A percentile compares a stretch with the other conserved stretches of the same genome.
Conservation (phyloP, 306 rosid species). For the Adenanthera pavonina region DNA sequence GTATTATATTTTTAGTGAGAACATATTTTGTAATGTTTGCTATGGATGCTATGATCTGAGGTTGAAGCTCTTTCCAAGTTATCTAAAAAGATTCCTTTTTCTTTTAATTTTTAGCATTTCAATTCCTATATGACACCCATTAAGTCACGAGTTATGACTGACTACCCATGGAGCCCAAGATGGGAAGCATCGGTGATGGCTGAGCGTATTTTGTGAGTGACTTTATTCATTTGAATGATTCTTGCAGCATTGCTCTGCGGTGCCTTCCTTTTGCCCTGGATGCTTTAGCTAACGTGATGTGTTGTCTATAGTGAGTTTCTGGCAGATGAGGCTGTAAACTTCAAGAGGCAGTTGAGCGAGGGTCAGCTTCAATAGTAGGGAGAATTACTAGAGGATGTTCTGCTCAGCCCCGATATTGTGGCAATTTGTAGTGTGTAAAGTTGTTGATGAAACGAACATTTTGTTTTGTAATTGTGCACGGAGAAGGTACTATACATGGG, state of each 20-base stretch:
- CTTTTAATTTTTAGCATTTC: constrained; percentile 54
- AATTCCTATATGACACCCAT: constrained; percentile 61
- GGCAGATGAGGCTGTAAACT: constrained; percentile 67
- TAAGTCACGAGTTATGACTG: constrained; percentile 51
- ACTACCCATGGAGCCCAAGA: constrained; percentile 75
- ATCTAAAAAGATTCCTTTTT: neutral
- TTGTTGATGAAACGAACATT: neutral
- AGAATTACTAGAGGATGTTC: neutral
- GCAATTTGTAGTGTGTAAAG: constrained; percentile 32
- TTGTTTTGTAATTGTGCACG: neutral
- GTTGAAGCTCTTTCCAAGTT: neutral
- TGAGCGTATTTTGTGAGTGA: constrained; percentile 64
- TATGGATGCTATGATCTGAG: neutral
- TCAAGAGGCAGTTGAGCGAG: constrained; percentile 69
- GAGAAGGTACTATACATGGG: neutral
- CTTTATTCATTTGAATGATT: neutral
- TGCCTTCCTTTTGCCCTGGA: neutral
- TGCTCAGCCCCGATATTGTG: neutral
- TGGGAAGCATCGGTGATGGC: constrained; percentile 68
- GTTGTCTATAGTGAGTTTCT: constrained; percentile 57
- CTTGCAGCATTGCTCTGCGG: neutral
- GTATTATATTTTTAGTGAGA: neutral
- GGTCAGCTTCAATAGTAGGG: constrained; percentile 45
- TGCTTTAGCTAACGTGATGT: constrained; percentile 8
- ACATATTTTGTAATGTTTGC: neutral